Percentiles rank a stretch among this genome's conserved stretches.
These are phyloP conservation scores for Cyclotella cryptica DNA, from an alignment of 108 stramenopile genomes.

Conservation along the genomic window DNA sequence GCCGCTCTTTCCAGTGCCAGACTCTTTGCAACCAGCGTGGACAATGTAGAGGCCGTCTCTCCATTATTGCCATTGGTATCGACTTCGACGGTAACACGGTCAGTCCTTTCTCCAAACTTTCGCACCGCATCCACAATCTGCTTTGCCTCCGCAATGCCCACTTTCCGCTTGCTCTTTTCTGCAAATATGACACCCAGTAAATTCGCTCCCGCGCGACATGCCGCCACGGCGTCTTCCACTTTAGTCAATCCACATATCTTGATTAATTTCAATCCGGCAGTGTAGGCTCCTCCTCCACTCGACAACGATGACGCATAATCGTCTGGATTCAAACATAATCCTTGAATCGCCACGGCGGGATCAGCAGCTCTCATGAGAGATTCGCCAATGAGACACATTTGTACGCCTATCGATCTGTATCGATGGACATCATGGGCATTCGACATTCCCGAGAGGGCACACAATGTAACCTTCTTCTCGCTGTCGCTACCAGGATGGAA, in stretches of 20 bases:
- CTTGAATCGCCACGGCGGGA: constrained; percentile 81
- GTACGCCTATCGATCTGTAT: constrained; percentile 83
- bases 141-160: constrained; percentile 70
- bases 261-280: constrained; percentile 75
- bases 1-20: constrained; percentile 64
- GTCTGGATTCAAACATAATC: constrained; percentile 84
- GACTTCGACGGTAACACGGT: constrained; percentile 37
- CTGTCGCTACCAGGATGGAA: constrained; percentile 62
- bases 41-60: constrained; percentile 38
- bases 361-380: constrained; percentile 95
- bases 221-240: constrained; percentile 90
- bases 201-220: constrained; percentile 92
- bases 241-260: constrained; percentile 97
- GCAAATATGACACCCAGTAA: constrained; percentile 97
- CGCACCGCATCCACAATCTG: constrained; percentile 83
- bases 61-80: constrained; percentile 3
- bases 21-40: constrained; percentile 60
- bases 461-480: constrained; percentile 49
- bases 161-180: constrained; percentile 84
- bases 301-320: constrained; percentile 56
- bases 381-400: constrained; percentile 97
- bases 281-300: constrained; percentile 77
- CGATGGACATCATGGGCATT: constrained; percentile 83
- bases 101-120: constrained; percentile 88
- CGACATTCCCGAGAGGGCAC: constrained; percentile 92